These are phyloP conservation scores for Stemphylium vesicarium DNA, from an alignment of 2,329 filamentous ascomycete species.

Conservation along the genomic window DNA sequence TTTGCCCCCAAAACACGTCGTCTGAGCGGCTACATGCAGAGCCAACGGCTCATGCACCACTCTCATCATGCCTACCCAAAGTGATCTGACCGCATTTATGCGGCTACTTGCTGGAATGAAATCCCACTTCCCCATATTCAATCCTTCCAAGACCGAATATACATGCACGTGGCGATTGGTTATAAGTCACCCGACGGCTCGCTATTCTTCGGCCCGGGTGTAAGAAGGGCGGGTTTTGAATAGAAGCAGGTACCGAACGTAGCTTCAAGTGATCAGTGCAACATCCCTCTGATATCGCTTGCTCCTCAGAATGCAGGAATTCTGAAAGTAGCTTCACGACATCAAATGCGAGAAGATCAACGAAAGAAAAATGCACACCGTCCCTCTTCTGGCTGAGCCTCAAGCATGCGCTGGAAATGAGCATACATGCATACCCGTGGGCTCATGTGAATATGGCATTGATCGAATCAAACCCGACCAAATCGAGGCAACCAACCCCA, in stretches of 20 bases:
- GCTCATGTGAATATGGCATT: no score
- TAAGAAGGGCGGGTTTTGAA: background rate
- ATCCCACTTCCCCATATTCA: slow-evolving; percentile 3
- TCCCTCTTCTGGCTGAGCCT: background rate
- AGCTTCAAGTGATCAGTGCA: background rate
- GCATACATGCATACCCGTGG: background rate
- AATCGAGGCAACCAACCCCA: no score
- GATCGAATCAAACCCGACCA: no score
- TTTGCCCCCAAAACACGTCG: background rate
- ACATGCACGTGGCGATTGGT: background rate
- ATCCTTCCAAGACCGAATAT: background rate
- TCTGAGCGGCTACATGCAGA: background rate
- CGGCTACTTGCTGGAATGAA: background rate
- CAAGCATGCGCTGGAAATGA: background rate
- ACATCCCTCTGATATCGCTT: background rate
- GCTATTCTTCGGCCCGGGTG: background rate
- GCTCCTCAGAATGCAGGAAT: background rate
- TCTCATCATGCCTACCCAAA: background rate
- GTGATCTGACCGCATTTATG: slow-evolving; percentile 2
- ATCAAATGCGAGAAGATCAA: background rate
- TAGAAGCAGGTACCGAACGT: slow-evolving; percentile 9
- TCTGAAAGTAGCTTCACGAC: background rate
- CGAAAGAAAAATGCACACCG: background rate
- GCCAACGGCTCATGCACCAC: background rate
- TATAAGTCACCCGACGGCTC: background rate